phyloP scores from a whole-genome alignment of 768 basidiomycete genomes.

The Paxillus ammoniavirescens region DNA sequence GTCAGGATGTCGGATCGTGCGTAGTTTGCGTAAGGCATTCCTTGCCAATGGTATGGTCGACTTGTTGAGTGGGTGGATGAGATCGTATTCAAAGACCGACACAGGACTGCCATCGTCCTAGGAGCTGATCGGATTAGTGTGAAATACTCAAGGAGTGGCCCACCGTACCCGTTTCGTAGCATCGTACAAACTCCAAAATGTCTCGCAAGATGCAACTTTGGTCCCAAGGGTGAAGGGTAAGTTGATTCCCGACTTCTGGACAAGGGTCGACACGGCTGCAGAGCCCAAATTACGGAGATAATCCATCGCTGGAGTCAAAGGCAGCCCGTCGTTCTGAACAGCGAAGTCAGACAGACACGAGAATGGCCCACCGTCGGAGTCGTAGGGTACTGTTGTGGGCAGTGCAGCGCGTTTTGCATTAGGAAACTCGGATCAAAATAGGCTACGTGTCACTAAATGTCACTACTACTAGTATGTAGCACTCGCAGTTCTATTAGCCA shows the following conservation, averaged over 20 bases:
- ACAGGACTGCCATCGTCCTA: constrained; percentile 87
- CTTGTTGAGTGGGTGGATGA: constrained; percentile 56
- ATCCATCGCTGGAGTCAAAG: constrained; percentile 52
- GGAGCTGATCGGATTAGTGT: constrained; percentile 15
- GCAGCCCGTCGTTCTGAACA: not conserved
- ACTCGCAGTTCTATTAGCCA: too few species aligned
- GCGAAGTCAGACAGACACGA: not conserved
- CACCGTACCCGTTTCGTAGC: constrained; percentile 77
- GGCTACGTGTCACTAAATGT: too few species aligned
- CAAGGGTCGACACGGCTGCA: constrained; percentile 85
- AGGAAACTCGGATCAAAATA: constrained; percentile 10
- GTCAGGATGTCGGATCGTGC: constrained; percentile 93
- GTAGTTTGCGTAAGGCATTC: constrained; percentile 87
- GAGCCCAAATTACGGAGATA: constrained; percentile 80
- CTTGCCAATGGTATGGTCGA: constrained; percentile 73
- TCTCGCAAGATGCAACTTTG: constrained; percentile 65
- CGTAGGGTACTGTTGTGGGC: not conserved
- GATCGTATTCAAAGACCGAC: constrained; percentile 92
- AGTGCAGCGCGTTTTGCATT: not conserved
- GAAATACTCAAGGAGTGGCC: not conserved
- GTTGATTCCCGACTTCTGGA: constrained; percentile 89
- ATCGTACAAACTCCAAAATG: constrained; percentile 84
- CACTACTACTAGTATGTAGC: too few species aligned
- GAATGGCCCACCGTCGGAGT: not conserved
- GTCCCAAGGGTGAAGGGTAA: constrained; percentile 83